Base-by-base conservation (phyloP, 1,284 basidiomycete genomes). In the Tilletiopsis washingtonensis region DNA sequence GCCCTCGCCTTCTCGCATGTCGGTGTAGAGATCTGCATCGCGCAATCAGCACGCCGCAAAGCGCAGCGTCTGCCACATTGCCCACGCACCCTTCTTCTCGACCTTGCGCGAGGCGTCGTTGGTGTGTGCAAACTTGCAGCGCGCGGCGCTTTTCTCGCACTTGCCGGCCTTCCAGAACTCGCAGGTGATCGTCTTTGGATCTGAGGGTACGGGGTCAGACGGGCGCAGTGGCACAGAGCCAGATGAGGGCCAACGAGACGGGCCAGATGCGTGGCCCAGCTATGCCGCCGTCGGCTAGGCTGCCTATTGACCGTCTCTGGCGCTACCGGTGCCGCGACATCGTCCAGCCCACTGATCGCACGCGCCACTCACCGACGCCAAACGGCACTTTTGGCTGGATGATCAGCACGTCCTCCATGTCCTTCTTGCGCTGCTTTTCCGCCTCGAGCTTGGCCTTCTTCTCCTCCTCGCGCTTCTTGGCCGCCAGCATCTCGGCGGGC, bases 71-170 rank as follows among this genome's bases (percentile, higher is more conserved):
- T n/a, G n/a, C n/a, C n/a, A n/a, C n/a, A n/a, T n/a, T n/a, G n/a
- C n/a, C n/a, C n/a, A n/a, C n/a, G n/a, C n/a, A n/a, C n/a, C 91
- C 79, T 86, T 90, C 83, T 98, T 98, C 74, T 93, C 88, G 42
- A 86, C 85, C 76, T 94, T 97, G 56, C 93, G 77, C 19, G 81
- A 89, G 19, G 94, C 82, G 67, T 97, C 81, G 36, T 62, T 54
- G 14, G 53, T 45, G 75, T 98, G 93, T 57, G 88, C 93, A 76
- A 91, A 97, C 78, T 94, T 97, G 78, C 91, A 94, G 76, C 89
- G 89, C 24, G 25, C 45, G 2, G 64, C 64, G 43, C 53, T 49
- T 53, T 71, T 74, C 32, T 74, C 72, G 43, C 69, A 71, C 15
- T 56, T 49, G 4, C 69, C 69, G 20, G 64, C 59, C 42, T 68